Conservation (phyloP, 768 basidiomycete genomes). For the Mycena indigotica region DNA sequence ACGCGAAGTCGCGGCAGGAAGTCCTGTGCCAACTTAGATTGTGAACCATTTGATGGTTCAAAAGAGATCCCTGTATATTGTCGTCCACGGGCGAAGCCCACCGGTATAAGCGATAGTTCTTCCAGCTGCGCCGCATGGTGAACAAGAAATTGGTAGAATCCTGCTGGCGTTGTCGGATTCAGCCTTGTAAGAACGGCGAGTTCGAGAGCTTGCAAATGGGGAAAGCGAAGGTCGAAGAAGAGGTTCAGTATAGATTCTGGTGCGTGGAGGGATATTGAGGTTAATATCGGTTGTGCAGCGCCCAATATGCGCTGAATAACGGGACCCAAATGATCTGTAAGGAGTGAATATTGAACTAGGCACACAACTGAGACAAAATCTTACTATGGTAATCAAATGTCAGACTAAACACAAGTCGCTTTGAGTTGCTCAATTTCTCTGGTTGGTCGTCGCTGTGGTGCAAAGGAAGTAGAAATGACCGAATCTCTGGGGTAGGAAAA, state of each 20-base stretch:
- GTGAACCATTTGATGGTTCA: not conserved
- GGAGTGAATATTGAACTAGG: too few relatives aligned
- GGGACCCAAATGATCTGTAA: conserved; percentile 2
- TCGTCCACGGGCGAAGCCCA: not conserved
- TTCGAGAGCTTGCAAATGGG: conserved; percentile 8
- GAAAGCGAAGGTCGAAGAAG: conserved; percentile 13
- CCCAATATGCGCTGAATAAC: not conserved
- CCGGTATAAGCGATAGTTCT: conserved; percentile 5
- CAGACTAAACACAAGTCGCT: conserved; percentile 2
- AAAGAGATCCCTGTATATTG: not conserved
- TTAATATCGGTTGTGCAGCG: conserved; percentile 13
- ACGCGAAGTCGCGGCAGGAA: conserved; percentile 15
- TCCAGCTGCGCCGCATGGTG: conserved; percentile 10
- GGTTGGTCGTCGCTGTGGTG: not conserved
- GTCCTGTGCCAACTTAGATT: too few relatives aligned
- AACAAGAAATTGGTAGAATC: conserved; percentile 11
- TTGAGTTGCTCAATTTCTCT: conserved; percentile 8
- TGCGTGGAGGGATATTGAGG: conserved; percentile 9
- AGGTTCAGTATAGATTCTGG: not conserved
- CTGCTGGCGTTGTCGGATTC: not conserved
- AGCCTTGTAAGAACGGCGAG: not conserved
- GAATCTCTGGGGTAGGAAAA: conserved; percentile 1
- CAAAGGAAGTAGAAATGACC: conserved; percentile 9
- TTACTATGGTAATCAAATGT: conserved; percentile 1
- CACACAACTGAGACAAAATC: too few relatives aligned